Base-by-base conservation (phyloP, 345 rosid species). In the Moricandia moricandioides region DNA sequence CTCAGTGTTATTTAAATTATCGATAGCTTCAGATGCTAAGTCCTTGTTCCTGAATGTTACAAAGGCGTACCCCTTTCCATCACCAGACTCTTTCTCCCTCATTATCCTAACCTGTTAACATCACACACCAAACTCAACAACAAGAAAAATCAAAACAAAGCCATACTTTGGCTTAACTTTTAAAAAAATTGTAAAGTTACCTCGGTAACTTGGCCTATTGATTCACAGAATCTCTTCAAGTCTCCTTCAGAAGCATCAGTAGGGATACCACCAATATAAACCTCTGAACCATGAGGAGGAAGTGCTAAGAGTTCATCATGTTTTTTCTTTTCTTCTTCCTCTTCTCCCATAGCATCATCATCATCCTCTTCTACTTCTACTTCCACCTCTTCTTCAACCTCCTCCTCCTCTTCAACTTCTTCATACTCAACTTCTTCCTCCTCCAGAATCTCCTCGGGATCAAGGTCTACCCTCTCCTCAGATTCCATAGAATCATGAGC, bases 231-330 rank as follows among this genome's bases (percentile, higher is more conserved):
- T 72, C 78, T 69, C 81, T 78, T 87, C 75, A 91, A 76, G 54
- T 94, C 96, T 14, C 85, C 86, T 72, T 94, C 91, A 40, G 92
- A 77, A 78, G 87, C 84, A 84, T 87, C 86, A 59, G 80, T 82
- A 67, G 95, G 96, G 76, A 94, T 83, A 16, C 95, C 88, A 24
- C 98, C 97, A 6, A 94, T 80, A 72, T 89, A 94, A 39, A 91
- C 89, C 83, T 91, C 93, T 29, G 98, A 88, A 37, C 96, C 97
- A 81, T 91, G 98, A 14, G 97, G 89, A 71, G 98, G 98, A 73
- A 83, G 91, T 11, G 95, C 79, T 27, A 93, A 83, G 62, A 93
- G 97, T 71, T 91, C 89, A 16, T 43, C 87, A 74, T 83, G 88
- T 71, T 66, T 86, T 79, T 78, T 80, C 82, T 86, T 83, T 79